These are phyloP conservation scores for Amanita molliuscula DNA, from an alignment of 768 basidiomycete species.

Conservation along the genomic window DNA sequence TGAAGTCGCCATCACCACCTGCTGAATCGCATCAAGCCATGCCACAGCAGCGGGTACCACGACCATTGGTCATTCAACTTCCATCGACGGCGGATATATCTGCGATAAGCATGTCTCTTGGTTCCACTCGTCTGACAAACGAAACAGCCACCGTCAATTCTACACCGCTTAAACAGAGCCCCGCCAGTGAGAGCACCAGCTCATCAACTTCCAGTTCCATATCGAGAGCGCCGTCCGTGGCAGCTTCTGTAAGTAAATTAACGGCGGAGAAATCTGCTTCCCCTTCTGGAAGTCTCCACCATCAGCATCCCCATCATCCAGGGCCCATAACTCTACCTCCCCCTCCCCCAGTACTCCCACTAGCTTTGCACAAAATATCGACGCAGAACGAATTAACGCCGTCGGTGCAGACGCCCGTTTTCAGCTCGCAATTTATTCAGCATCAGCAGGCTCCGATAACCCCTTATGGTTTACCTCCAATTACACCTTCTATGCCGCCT, in stretches of 20 bases:
- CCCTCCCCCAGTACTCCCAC: slow-evolving; percentile 33
- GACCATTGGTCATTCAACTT: not conserved
- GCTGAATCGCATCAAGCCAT: not conserved
- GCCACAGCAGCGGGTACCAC: not conserved
- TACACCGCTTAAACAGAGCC: not conserved
- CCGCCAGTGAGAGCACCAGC: not conserved
- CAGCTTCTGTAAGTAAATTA: slow-evolving; percentile 2
- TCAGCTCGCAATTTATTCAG: slow-evolving; percentile 19
- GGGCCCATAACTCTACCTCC: slow-evolving; percentile 65
- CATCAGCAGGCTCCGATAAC: slow-evolving; percentile 36
- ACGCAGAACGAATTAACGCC: slow-evolving; percentile 13
- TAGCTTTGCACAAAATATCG: slow-evolving; percentile 4
- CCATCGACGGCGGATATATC: slow-evolving; percentile 5
- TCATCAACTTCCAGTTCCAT: slow-evolving; percentile 2
- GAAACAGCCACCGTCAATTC: not conserved
- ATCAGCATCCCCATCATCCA: slow-evolving; percentile 40
- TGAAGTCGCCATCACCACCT: slow-evolving; percentile 21
- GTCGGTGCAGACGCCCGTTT: slow-evolving; percentile 21
- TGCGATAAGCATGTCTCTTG: slow-evolving; percentile 6
- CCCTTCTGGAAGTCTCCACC: slow-evolving; percentile 4
- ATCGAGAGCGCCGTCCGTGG: slow-evolving; percentile 5
- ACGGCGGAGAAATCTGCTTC: slow-evolving; percentile 3
- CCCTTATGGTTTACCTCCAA: slow-evolving; percentile 78
- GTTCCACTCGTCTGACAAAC: not conserved
- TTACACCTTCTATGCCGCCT: slow-evolving; percentile 96